Evolutionary conservation across 2,329 filamentous ascomycete species (phyloP).

Genomic region (Aspergillus cejpii): DNA sequence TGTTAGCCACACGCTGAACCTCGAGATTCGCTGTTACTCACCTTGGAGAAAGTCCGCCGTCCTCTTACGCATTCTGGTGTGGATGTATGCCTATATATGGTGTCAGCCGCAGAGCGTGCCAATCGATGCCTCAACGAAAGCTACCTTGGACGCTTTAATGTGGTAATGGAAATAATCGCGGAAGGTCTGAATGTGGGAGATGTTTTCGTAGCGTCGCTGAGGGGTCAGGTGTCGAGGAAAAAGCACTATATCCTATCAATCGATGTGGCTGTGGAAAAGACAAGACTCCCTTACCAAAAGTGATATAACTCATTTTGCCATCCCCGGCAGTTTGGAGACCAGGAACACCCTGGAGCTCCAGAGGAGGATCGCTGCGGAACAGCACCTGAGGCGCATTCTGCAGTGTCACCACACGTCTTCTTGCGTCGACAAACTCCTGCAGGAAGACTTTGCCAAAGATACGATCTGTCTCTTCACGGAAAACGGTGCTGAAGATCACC

Average conservation of each 20-base stretch:
- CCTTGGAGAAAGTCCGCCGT: constrained; percentile 98
- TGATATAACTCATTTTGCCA: constrained; percentile 92
- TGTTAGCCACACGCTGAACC: constrained; percentile 29
- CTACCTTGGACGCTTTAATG: constrained; percentile 93
- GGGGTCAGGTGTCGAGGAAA: constrained; percentile 91
- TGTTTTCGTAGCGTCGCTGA: constrained; percentile 87
- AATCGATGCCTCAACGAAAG: not conserved
- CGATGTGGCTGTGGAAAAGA: not conserved
- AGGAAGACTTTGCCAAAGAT: constrained; percentile 98
- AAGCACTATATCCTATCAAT: constrained; percentile 55
- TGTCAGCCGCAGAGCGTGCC: constrained; percentile 5
- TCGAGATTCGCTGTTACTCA: constrained; percentile 38
- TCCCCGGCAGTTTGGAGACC: constrained; percentile 70
- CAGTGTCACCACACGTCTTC: constrained; percentile 69
- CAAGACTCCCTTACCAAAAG: constrained; percentile 64
- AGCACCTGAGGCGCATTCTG: constrained; percentile 98
- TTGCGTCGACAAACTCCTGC: constrained; percentile 95
- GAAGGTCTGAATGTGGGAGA: constrained; percentile 99
- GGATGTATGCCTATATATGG: constrained; percentile 73
- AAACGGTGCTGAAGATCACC: constrained; percentile 97
- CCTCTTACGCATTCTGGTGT: constrained; percentile 94
- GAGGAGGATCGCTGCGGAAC: constrained; percentile 87
- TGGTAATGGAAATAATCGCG: constrained; percentile 99
- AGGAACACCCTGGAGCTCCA: constrained; percentile 80
- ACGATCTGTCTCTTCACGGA: constrained; percentile 93